phyloP scores from a whole-genome alignment of 23 red algal species.

The Chondrus crispus region DNA sequence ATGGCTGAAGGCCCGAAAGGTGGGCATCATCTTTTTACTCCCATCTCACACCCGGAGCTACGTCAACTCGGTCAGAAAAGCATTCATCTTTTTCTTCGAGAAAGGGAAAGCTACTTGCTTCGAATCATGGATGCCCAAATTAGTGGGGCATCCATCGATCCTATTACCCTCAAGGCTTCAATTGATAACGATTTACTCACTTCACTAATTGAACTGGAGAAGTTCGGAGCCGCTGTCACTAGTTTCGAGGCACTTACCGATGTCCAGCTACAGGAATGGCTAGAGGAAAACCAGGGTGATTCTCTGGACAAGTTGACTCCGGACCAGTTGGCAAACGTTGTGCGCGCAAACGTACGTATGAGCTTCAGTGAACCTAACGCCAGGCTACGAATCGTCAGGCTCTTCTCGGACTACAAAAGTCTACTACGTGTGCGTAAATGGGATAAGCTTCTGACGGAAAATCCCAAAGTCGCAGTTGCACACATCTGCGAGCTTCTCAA shows the following conservation, averaged over 20 bases:
- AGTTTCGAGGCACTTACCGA: neutral
- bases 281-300: neutral
- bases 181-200: neutral
- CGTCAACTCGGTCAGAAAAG: neutral
- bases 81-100: neutral
- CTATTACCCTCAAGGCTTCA: neutral
- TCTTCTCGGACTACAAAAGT: neutral
- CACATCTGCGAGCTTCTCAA: slow-evolving; percentile 3
- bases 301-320: neutral
- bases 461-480: neutral
- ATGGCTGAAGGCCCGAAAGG: neutral
- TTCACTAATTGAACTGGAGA: neutral
- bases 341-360: neutral
- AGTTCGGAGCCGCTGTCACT: neutral
- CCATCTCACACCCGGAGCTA: neutral
- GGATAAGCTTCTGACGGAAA: neutral
- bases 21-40: neutral
- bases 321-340: neutral
- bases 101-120: neutral
- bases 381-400: neutral
- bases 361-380: neutral
- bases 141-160: neutral
- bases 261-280: neutral
- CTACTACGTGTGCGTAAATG: neutral
- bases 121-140: neutral